Conservation (phyloP, 1,284 basidiomycete species). For the Ceratobasidium sp. region DNA sequence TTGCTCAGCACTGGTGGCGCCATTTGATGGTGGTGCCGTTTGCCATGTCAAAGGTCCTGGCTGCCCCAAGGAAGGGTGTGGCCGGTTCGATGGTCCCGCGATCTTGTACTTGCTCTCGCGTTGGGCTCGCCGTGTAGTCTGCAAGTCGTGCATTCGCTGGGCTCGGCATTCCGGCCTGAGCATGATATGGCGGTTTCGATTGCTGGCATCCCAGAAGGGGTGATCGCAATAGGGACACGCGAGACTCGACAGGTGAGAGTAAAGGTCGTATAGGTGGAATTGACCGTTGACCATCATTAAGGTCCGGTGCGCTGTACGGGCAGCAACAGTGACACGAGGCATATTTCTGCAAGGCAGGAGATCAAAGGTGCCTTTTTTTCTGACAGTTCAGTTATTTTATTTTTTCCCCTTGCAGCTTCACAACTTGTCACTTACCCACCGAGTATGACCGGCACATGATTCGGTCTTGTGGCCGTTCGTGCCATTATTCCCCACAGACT, state of each 20-base stretch:
- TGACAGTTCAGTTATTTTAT: too few relatives aligned
- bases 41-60: too few relatives aligned
- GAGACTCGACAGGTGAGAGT: neutral
- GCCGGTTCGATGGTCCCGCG: neutral
- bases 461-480: too few relatives aligned
- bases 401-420: too few relatives aligned
- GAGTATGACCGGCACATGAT: too few relatives aligned
- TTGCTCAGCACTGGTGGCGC: too few relatives aligned
- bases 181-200: slow-evolving; percentile 23
- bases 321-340: neutral
- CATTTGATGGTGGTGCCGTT: too few relatives aligned
- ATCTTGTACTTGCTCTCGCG: slow-evolving; percentile 13
- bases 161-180: neutral
- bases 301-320: neutral
- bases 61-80: neutral
- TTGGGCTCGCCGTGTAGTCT: neutral
- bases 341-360: neutral
- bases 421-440: too few relatives aligned
- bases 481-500: too few relatives aligned
- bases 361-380: neutral
- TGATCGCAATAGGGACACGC: slow-evolving; percentile 7
- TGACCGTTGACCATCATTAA: neutral
- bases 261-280: neutral
- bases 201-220: neutral
- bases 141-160: neutral